Evolutionary conservation across 2,329 filamentous ascomycete species (phyloP).

Genomic region (Aspergillus brunneoviolaceus): DNA sequence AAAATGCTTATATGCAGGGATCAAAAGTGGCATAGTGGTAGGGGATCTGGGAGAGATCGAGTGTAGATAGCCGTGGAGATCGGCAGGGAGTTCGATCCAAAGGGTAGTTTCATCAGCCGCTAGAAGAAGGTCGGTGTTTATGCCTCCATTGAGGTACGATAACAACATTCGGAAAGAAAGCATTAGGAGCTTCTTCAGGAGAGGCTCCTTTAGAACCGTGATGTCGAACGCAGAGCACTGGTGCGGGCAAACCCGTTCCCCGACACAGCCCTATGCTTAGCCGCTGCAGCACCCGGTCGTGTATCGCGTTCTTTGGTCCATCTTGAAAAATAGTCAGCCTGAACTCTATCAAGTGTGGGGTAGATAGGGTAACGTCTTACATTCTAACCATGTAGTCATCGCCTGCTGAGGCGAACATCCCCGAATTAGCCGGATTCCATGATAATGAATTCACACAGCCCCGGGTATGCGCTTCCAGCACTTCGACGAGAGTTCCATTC

Average conservation of each 20-base stretch:
- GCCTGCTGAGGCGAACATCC: slow-evolving; percentile 85
- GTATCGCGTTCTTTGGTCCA: slow-evolving; percentile 38
- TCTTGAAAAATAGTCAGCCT: slow-evolving; percentile 21
- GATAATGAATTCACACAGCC: slow-evolving; percentile 82
- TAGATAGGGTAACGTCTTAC: slow-evolving; percentile 54
- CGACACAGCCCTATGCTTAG: slow-evolving; percentile 30
- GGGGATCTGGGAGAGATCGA: slow-evolving; percentile 1
- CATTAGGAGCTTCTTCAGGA: background rate
- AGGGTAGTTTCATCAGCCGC: background rate
- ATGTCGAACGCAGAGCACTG: slow-evolving; percentile 44
- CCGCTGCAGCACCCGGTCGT: slow-evolving; percentile 23
- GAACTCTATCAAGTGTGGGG: background rate
- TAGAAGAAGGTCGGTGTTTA: background rate
- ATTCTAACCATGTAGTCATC: slow-evolving; percentile 85
- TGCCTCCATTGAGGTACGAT: background rate
- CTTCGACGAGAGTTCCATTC: slow-evolving; percentile 72
- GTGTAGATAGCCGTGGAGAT: background rate
- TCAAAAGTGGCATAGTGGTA: slow-evolving; percentile 7
- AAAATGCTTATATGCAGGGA: slow-evolving; percentile 23
- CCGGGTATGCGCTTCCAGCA: slow-evolving; percentile 69
- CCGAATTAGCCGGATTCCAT: slow-evolving; percentile 82
- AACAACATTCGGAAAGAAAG: slow-evolving; percentile 2
- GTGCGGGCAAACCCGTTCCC: slow-evolving; percentile 40
- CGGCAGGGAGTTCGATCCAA: too few relatives aligned
- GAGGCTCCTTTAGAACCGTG: slow-evolving; percentile 26